Evolutionary conservation across 306 rosid species (phyloP).

Genomic region (Fagus crenata): DNA sequence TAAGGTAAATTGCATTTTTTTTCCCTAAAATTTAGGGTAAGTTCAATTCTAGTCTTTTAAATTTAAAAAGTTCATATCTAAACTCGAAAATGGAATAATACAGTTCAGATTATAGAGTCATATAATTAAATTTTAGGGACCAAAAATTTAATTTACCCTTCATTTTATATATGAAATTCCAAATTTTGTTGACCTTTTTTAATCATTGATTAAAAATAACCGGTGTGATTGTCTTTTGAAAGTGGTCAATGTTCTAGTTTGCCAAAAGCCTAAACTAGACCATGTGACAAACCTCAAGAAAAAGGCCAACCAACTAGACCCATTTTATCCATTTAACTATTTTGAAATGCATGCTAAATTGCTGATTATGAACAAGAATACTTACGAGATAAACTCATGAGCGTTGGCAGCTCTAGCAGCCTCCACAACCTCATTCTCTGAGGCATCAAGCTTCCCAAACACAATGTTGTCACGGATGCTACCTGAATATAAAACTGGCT

Average conservation of each 20-base stretch:
- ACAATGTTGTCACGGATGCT: constrained; percentile 67
- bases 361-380: neutral
- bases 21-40: too few relatives aligned
- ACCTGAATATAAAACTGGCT: constrained; percentile 80
- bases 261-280: neutral
- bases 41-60: too few relatives aligned
- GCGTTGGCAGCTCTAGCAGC: constrained; percentile 88
- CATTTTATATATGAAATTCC: neutral
- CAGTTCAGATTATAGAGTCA: too few relatives aligned
- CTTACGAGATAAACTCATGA: constrained; percentile 93
- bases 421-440: constrained; percentile 72
- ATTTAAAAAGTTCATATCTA: too few relatives aligned
- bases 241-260: neutral
- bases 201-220: neutral
- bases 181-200: neutral
- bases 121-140: too few relatives aligned
- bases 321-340: too few relatives aligned
- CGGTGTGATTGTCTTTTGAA: too few relatives aligned
- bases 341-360: too few relatives aligned
- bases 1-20: neutral
- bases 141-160: too few relatives aligned
- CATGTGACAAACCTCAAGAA: neutral
- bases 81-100: too few relatives aligned
- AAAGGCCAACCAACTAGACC: neutral
- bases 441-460: constrained; percentile 75